Base-by-base conservation (phyloP, 208 protist species). In the Herpetomonas samuelpessoai region DNA sequence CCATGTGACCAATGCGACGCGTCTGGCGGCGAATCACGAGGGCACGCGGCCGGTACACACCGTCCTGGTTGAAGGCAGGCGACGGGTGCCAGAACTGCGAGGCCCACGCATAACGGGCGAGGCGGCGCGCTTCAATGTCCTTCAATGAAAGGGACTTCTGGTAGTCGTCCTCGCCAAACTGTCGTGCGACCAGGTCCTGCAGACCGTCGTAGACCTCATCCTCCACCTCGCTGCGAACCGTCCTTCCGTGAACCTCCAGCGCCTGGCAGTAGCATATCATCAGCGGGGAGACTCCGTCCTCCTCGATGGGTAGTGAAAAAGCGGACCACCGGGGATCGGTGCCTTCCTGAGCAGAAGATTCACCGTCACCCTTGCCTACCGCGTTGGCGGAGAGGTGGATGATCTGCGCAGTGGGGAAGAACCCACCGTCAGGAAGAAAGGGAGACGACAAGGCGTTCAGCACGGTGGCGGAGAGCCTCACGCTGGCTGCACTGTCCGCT, bases 1-100 rank as follows among this genome's bases (percentile, higher is more conserved):
- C 45, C 16, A 44, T n/a, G 52, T 57, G 35, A n/a, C 25, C 52
- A 30, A 57, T 57, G 52, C n/a, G 26, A 30, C 52, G 52, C 28
- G 9, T 18, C 7, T 12, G n/a, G 14, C 52, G 3, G 52, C 44
- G 52, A 30, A 57, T 57, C 29, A 57, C 26, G 14, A 57, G 52
- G 29, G 31, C 52, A 19, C 52, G 52, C 30, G 52, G 52, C 28
- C 31, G 52, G 52, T 57, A 57, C 7, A 30, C 7, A 14, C 35
- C 35, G 35, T 41, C 14, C 9, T 6, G 9, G 35, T 41, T 14
- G 35, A 41, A 41, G 35, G 35, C n/a, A n/a, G n/a, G 6, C 35
- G 35, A 41, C 35, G 6, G 9, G 35, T 41, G 6, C 35, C 35
- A 41, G 35, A 41, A 41, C 35, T 6, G 6, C 9, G 35, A 18